Evolutionary conservation across 208 protist genomes (phyloP), one percentile per base, ranked within the genome.

Genomic region (Herpetomonas tarakana): DNA sequence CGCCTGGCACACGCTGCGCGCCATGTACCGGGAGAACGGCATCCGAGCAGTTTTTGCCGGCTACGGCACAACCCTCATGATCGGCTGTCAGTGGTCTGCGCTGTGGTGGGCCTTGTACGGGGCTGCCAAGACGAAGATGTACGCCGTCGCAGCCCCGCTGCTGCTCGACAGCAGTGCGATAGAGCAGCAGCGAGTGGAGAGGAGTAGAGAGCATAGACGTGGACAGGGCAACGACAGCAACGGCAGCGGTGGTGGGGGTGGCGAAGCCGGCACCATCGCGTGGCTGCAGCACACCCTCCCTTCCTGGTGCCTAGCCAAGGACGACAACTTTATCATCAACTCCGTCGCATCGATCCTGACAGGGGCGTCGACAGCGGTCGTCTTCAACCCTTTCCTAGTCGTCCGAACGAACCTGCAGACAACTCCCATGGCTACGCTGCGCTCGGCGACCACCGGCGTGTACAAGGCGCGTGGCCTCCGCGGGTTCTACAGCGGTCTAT

Each of bases 341-440:
- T 68, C 74, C 18, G 41, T 56, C 27, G 83, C 84, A 11, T 91
- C 84, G 24, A 52, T 91, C 26, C 27, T 76, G 7, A 88, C 88
- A 12, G 89, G 82, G 52, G 78, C 76, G 9, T 57, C 56, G 12
- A 94, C 88, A 12, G 83, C 88, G 1, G 66, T 88, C 6, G 49
- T 94, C 25, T 94, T 94, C 70, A 94, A 91, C 52, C 88, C 88
- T 16, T 94, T 86, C 53, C 65, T 94, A 2, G 88, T 94, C 41
- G 57, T 94, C 2, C 88, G 88, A 31, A 83, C 82, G 11, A 91
- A 91, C 57, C 26, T 94, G 31, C 88, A 94, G 61, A 76, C 91
- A 9, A 83, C 73, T 6, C 76, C 82, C 3, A 74, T 75, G n/a
- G 82, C 84, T 0, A 83, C 79, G 22, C 58, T 94, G 27, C 83